Conservation (phyloP, 225 moss, liverwort and hornwort genomes). For the Pseudoscleropodium purum region DNA sequence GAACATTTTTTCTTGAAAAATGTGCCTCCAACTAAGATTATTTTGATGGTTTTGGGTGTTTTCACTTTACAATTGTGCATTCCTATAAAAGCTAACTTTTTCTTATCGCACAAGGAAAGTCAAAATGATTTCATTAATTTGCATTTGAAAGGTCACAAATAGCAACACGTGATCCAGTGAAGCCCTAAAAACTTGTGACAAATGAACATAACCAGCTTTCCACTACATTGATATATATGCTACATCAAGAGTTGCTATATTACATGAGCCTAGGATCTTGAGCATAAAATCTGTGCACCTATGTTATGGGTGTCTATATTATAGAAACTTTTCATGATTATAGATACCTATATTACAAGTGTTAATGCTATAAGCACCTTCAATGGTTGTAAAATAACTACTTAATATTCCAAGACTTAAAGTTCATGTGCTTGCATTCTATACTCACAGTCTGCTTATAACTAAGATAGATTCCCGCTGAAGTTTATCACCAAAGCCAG, state of each 20-base stretch:
- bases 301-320: too few species aligned
- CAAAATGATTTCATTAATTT: not conserved
- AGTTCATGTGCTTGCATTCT: too few species aligned
- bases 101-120: not conserved
- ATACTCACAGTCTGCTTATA: not conserved
- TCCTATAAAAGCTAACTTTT: not conserved
- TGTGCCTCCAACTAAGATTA: not conserved
- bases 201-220: not conserved
- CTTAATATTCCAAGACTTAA: too few species aligned
- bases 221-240: not conserved
- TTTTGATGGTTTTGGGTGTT: not conserved
- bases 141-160: not conserved
- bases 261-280: too few species aligned
- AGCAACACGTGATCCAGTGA: not conserved
- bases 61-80: not conserved
- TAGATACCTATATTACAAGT: too few species aligned
- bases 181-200: not conserved
- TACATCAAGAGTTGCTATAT: too few species aligned
- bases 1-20: not conserved
- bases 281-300: too few species aligned
- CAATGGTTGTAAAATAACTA: too few species aligned
- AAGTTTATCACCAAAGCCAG: not conserved
- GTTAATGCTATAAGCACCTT: too few species aligned
- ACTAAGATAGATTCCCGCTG: not conserved
- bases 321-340: too few species aligned